Percentiles rank a stretch among this genome's conserved stretches.
Conservation (phyloP, 805 yeast genomes). For the Metschnikowia anglica region DNA sequence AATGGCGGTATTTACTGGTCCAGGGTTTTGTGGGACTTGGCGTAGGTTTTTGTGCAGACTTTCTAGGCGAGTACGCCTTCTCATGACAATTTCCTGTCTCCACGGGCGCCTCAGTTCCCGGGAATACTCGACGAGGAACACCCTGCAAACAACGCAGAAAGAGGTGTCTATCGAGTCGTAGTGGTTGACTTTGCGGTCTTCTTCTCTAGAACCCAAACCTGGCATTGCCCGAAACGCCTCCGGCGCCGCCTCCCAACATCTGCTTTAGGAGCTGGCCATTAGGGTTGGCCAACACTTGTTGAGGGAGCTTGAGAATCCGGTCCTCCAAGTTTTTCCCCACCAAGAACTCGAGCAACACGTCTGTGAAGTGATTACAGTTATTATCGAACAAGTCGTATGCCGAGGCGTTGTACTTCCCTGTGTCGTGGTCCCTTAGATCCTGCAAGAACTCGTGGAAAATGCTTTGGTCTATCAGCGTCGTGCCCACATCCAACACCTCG, state of each 20-base stretch:
- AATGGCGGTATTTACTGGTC: too few species aligned
- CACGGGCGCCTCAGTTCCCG: too few species aligned
- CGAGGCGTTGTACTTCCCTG: conserved; percentile 44
- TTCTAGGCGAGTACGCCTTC: too few species aligned
- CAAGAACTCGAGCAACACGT: conserved; percentile 55
- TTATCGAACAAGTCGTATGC: conserved; percentile 58
- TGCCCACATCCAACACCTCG: conserved; percentile 53
- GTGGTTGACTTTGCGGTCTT: too few species aligned
- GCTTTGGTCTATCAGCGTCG: conserved; percentile 51
- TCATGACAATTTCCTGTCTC: too few species aligned
- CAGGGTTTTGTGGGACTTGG: too few species aligned
- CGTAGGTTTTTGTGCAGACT: too few species aligned
- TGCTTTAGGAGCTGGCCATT: conserved; percentile 36
- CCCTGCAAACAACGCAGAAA: too few species aligned
- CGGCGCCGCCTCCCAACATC: conserved; percentile 29
- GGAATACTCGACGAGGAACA: too few species aligned
- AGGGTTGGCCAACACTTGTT: conserved; percentile 43
- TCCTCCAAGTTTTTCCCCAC: conserved; percentile 56
- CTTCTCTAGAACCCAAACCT: conserved; percentile 13
- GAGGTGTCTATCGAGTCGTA: too few species aligned
- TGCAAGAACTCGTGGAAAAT: conserved; percentile 52
- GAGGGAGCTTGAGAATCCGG: conserved; percentile 52
- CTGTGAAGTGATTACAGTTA: conserved; percentile 68
- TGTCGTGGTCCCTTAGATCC: conserved; percentile 43
- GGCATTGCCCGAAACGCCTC: conserved; percentile 18